Base-by-base conservation (phyloP, 1,139 yeast species). In the Sugiyamaella grinbergsii region DNA sequence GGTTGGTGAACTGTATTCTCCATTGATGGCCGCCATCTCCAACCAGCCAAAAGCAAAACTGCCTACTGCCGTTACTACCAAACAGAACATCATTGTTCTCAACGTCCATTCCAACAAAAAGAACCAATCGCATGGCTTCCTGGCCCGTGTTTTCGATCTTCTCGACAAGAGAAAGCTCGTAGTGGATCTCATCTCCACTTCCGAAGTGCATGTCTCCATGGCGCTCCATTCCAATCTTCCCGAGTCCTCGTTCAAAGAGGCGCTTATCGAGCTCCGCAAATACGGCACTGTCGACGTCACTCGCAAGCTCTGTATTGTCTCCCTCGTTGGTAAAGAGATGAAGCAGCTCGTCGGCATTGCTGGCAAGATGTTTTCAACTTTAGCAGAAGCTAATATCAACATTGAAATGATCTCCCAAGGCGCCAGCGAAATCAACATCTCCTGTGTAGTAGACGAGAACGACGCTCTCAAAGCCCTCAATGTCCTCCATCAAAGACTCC, bases 401-500 rank as follows among this genome's bases (percentile, higher is more conserved):
- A 90, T 93, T 62, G 98, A 93, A 70, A 93, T 93, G 98, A 93
- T 93, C 65, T 82, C 91, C 51, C 98, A 93, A 75, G 98, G 98
- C 60, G 97, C 98, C 29, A 91, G 93, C 65, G 98, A 93, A 71
- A 93, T 93, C 62, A 93, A 93, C 69, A 93, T 93, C 51, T 87
- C 96, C 34, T 95, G 98, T 55, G 98, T 93, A 51, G 89, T 93
- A 54, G 88, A 85, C 59, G 90, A 86, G 60, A 73, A 74, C 54
- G 95, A 93, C 64, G 83, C 95, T 10, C 73, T 89, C 43, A 84
- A 88, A 66, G 98, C 98, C 1, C 77, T 93, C 58, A 82, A 83
- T 64, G 85, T 93, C 3, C 82, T 93, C 54, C 98, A 93, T 66
- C 86, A 85, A 47, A 82, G 80, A 54, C 72, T 93, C 55, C 72